These are phyloP conservation scores for Calonectria pteridis DNA, from an alignment of 2,329 filamentous ascomycete species.

Conservation along the genomic window DNA sequence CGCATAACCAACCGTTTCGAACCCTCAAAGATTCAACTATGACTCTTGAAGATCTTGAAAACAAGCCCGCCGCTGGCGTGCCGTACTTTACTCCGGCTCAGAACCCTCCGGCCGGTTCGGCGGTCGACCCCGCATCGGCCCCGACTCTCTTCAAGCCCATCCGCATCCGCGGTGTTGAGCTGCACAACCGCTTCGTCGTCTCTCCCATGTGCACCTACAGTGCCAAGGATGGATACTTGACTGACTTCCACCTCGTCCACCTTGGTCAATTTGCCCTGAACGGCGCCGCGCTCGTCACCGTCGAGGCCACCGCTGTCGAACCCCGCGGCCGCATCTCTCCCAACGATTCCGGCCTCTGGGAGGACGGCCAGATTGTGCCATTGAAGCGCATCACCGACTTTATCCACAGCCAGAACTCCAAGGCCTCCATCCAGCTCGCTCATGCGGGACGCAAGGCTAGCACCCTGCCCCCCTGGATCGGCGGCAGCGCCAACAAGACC, in stretches of 20 bases:
- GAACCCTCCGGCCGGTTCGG: constrained; percentile 63
- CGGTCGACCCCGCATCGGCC: constrained; percentile 53
- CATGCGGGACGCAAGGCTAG: constrained; percentile 82
- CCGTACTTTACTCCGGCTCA: constrained; percentile 69
- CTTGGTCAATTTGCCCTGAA: constrained; percentile 82
- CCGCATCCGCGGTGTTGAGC: constrained; percentile 63
- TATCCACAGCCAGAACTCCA: constrained; percentile 81
- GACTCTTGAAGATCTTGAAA: constrained; percentile 40
- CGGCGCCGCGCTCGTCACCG: constrained; percentile 79
- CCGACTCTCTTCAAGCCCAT: constrained; percentile 70
- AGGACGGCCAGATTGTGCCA: constrained; percentile 83
- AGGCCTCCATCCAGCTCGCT: constrained; percentile 83
- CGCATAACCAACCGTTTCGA: neutral
- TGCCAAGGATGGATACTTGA: constrained; percentile 74
- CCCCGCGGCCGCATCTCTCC: constrained; percentile 87
- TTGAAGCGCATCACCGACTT: constrained; percentile 81
- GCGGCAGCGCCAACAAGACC: constrained; percentile 57
- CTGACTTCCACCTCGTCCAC: constrained; percentile 86
- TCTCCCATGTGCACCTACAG: constrained; percentile 74
- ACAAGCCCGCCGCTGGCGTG: constrained; percentile 58
- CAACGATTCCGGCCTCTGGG: constrained; percentile 84
- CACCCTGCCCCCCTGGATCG: constrained; percentile 74
- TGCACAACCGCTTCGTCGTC: constrained; percentile 70
- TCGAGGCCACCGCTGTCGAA: constrained; percentile 83
- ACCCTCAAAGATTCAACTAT: constrained; percentile 21